Base-by-base conservation (phyloP, 73 alveolate species). In the Loxodes magnus region DNA sequence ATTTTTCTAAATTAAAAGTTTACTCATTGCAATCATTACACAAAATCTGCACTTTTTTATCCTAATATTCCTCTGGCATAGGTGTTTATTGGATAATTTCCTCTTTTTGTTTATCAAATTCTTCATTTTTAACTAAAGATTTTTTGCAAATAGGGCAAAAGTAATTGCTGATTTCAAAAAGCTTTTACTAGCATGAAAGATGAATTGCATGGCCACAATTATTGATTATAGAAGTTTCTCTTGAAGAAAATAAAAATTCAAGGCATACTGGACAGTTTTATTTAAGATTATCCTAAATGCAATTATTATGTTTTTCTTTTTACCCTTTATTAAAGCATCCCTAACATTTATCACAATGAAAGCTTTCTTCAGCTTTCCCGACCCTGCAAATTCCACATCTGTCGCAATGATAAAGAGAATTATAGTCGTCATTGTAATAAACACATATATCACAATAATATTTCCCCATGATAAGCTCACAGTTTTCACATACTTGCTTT, bases 141-240 rank as follows among this genome's bases (percentile, higher is more conserved):
- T 73, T 73, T 7, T 41, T 23, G 37, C 87, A 73, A 0, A 65
- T 15, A 10, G 87, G 87, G 48, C 87, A 73, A 9, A n/a, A 35
- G 21, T 29, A 16, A 24, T 31, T 25, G 20, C 23, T 30, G 10
- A 19, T 34, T 35, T 34, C 34, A 5, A 31, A 2, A 34, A 36
- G 44, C n/a, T 68, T 22, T 26, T 35, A 41, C 25, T 30, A 71
- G 58, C 95, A 82, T 27, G 56, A 52, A 5, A 49, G 30, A 51
- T 82, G 95, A 41, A 82, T 46, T 21, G 63, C 57, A 42, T 82
- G 95, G 15, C 82, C 85, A 46, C 95, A 82, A 30, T 65, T 51
- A 15, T 56, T 5, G 23, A 74, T 43, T 5, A 26, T 17, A n/a
- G 81, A 27, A 0, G 55, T 24, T 26, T 56, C 55, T 15, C 79